Conservation (phyloP, 768 basidiomycete species). For the Collybia mongolica region DNA sequence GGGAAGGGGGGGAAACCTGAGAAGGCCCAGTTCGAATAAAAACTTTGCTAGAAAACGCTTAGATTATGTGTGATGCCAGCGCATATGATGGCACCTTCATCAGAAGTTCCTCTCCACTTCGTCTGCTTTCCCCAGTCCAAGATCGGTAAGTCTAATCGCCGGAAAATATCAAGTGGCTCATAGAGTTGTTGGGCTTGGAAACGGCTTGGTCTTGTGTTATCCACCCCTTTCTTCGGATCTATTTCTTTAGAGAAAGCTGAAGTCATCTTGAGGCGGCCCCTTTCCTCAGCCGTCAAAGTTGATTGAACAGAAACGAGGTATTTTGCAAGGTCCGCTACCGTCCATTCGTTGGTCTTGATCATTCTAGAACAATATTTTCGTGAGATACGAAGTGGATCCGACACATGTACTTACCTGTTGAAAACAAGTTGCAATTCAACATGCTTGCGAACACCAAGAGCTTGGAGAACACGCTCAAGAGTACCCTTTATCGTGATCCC, state of each 20-base stretch:
- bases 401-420: slow-evolving; percentile 50
- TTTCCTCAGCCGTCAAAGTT: slow-evolving; percentile 42
- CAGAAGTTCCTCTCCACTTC: slow-evolving; percentile 81
- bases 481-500: slow-evolving; percentile 60
- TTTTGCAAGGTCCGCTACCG: slow-evolving; percentile 76
- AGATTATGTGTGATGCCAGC: background rate
- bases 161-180: slow-evolving; percentile 75
- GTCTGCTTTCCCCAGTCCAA: slow-evolving; percentile 81
- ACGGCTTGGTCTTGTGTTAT: slow-evolving; percentile 38
- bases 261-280: slow-evolving; percentile 59
- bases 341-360: slow-evolving; percentile 91
- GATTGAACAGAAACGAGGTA: slow-evolving; percentile 85
- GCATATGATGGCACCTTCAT: slow-evolving; percentile 66
- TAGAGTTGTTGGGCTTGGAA: slow-evolving; percentile 76
- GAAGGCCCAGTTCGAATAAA: slow-evolving; percentile 68
- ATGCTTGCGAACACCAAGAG: slow-evolving; percentile 84
- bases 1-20: slow-evolving; percentile 64
- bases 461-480: slow-evolving; percentile 68
- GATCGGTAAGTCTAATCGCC: slow-evolving; percentile 73
- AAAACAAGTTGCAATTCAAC: slow-evolving; percentile 96
- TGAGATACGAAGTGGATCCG: too few relatives aligned
- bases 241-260: slow-evolving; percentile 71
- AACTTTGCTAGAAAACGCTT: slow-evolving; percentile 61
- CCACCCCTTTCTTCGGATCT: slow-evolving; percentile 16
- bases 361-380: slow-evolving; percentile 46